Evolutionary conservation across 805 yeast genomes (phyloP), one percentile per base, ranked within the genome.

Genomic region (Saccharomycopsis fermentans): DNA sequence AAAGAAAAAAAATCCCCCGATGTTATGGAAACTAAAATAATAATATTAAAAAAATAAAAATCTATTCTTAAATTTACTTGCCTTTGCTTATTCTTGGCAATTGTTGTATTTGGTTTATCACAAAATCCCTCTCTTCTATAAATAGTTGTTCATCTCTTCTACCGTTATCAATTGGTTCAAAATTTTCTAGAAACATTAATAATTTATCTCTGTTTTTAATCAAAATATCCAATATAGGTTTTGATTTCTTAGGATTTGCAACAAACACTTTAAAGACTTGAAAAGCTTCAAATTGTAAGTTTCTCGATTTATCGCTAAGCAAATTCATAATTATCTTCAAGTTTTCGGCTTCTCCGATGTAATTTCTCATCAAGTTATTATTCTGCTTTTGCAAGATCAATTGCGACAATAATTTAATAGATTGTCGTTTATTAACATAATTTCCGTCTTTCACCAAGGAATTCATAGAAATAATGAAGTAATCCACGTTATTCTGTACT

Each of bases 181-280:
- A 88, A 40, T 76, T 78, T 53, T 80, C 79, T 60, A 92, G 78
- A 67, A 88, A 90, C 35, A 76, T 75, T 40, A 91, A 70, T 62
- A 92, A 78, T 66, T 87, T 88, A 47, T 82, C 86, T 66, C 90
- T 82, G 70, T 94, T 94, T 68, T 91, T 90, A 52, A 84, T 81
- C 63, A 94, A 75, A 21, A 92, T 87, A 70, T 92, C 97, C 57
- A 80, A 73, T 1, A 94, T 83, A 6, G 85, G 82, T 69, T 85
- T 90, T 2, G 90, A 77, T 69, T 91, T 91, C 63, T 86, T 83
- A 4, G 99, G 99, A 70, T 94, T 94, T 4, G 97, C 98, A n/a
- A 90, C 90, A 71, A 94, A 90, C 43, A 91, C 87, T 72, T 92
- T 94, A 74, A 94, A 92, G 40, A 92, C 86, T 64, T 94, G 91